Evolutionary conservation across 2,329 filamentous ascomycete species (phyloP), one percentile per base, ranked within the genome.

Genomic region (Phyllosticta citriasiana): DNA sequence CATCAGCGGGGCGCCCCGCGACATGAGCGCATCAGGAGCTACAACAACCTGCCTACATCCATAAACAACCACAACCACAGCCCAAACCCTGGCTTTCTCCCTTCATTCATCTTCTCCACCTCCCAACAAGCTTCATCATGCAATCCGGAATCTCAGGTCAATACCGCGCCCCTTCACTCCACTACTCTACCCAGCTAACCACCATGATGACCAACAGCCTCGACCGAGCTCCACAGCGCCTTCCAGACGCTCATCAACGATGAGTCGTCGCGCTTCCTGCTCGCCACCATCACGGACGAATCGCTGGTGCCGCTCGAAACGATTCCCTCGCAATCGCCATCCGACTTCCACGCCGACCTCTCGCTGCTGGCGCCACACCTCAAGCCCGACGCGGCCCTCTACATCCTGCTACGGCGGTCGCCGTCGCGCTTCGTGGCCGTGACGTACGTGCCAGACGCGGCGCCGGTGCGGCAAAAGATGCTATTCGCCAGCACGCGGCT

Each of bases 381-480:
- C 66, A 82, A 84, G 68, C 79, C 84, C 63, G 84, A 86, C 66
- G 81, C 81, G 61, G 85, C 90, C 0, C 80, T 88, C 54, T 94
- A 92, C 76, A 80, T 89, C 67, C 82, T 94, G 68, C 83, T 94
- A 52, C 87, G 88, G 56, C 85, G 87, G 60, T 84, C 70, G 1
- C 27, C 57, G 2, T 19, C 19, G 6, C 58, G 58, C 53, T 69
- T 91, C 65, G 76, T 88, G 26, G 88, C 86, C 54, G 78, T 92
- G 40, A 91, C 88, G 40, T 94, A 91, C 72, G 85, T 94, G 5
- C 90, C 89, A 26, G 88, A 93, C 73, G 71, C 83, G 0, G 89
- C 89, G 50, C 88, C 87, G 27, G 89, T 94, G 61, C 85, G 89
- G 50, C 87, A 91, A 72, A 94, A 94, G 80, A 94, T 90, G 87